A percentile compares a stretch with the other conserved stretches of the same genome.
phyloP scores from a whole-genome alignment of 345 rosid genomes.

The Dipteronia sinensis region DNA sequence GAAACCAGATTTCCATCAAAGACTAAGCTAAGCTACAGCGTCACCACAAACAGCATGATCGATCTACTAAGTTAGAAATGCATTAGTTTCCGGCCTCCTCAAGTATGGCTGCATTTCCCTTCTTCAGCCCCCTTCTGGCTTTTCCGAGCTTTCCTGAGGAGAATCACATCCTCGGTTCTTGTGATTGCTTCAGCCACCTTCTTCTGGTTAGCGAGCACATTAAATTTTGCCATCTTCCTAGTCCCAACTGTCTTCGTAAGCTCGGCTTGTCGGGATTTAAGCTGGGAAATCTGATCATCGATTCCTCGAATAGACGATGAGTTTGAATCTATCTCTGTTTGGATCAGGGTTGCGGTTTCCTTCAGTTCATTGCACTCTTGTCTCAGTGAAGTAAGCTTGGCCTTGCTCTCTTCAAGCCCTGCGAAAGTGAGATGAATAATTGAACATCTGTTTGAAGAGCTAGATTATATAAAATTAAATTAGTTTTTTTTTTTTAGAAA shows the following conservation, averaged over 20 bases:
- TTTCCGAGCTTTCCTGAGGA: conserved; percentile 42
- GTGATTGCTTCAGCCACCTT: conserved; percentile 54
- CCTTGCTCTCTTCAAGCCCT: conserved; percentile 52
- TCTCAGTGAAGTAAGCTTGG: conserved; percentile 57
- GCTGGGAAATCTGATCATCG: conserved; percentile 55
- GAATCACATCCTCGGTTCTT: conserved; percentile 54
- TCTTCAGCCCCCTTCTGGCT: conserved; percentile 54
- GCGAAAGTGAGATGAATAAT: background rate
- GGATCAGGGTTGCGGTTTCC: conserved; percentile 48
- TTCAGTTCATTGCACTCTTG: conserved; percentile 58
- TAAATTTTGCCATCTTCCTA: conserved; percentile 43
- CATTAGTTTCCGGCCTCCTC: conserved; percentile 46
- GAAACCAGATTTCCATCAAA: background rate
- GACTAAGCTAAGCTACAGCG: background rate
- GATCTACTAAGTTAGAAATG: background rate
- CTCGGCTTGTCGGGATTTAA: conserved; percentile 45
- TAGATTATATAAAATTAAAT: too few relatives aligned
- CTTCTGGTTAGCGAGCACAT: conserved; percentile 45
- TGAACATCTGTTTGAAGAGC: too few relatives aligned
- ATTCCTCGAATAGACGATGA: conserved; percentile 46
- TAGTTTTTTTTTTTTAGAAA: too few relatives aligned
- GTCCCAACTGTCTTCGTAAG: conserved; percentile 34
- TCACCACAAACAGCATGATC: background rate
- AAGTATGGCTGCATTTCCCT: conserved; percentile 47
- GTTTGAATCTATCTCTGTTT: conserved; percentile 49